Percentiles rank a stretch among this genome's conserved stretches.
These are phyloP conservation scores for Aurantiochytrium sp. DNA, from an alignment of 108 stramenopile genomes.

Conservation along the genomic window DNA sequence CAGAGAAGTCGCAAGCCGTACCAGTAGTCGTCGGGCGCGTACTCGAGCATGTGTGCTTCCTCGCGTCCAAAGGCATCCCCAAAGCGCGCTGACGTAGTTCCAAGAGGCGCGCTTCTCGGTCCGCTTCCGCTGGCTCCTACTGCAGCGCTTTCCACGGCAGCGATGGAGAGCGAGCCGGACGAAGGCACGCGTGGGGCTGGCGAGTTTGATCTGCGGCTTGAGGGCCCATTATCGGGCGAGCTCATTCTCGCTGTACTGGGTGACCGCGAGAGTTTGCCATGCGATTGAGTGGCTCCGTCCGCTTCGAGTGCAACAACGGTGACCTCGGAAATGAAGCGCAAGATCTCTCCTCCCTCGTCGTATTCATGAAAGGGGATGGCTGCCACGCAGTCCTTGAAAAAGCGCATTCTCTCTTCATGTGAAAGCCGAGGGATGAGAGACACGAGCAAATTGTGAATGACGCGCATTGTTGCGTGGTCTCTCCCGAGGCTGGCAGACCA, in stretches of 20 bases:
- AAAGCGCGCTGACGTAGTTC: not conserved
- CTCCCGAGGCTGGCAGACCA: not conserved
- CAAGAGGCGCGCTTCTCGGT: not conserved
- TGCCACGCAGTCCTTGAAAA: not conserved
- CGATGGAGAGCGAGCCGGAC: not conserved
- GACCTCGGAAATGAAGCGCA: not conserved
- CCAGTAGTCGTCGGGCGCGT: not conserved
- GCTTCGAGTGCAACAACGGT: not conserved
- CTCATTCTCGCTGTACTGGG: too few relatives aligned
- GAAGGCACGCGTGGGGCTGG: not conserved
- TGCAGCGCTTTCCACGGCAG: not conserved
- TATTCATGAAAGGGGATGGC: not conserved
- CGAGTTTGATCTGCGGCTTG: too few relatives aligned
- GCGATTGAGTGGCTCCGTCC: not conserved
- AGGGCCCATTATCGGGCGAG: too few relatives aligned
- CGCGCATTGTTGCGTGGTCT: not conserved
- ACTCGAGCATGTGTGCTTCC: not conserved
- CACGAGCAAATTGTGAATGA: not conserved
- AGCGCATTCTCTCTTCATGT: not conserved
- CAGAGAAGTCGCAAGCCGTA: not conserved
- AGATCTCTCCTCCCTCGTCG: not conserved
- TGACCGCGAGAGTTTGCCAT: too few relatives aligned
- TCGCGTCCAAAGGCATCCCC: not conserved
- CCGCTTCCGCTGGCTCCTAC: not conserved
- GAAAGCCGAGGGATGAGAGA: not conserved